Evolutionary conservation across 2,329 filamentous ascomycete genomes (phyloP), one percentile per base, ranked within the genome.

Genomic region (Cercospora sp.): DNA sequence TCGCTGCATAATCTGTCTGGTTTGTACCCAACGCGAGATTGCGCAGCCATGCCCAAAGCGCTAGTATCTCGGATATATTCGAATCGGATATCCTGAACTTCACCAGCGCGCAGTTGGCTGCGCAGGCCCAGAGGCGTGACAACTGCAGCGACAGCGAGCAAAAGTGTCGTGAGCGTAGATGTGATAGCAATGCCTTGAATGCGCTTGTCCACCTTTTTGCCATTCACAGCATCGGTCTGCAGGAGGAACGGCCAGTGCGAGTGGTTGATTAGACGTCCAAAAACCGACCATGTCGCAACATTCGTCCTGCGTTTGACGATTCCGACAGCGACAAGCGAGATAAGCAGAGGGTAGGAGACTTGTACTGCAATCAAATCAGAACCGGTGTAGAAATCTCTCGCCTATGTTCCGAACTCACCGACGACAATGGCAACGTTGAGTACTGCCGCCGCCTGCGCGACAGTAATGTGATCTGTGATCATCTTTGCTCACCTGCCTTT

Each of bases 211-310:
- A 67, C 65, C 20, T 67, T 67, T 6, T 26, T 51, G 36, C 60
- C 53, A 18, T 53, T 42, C 7, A 28, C 60, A 5, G 61, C 33
- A 31, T 67, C 65, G 26, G 65, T 64, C 55, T 64, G 65, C 9
- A 67, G 42, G 6, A 67, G 16, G 9, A 64, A 16, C 1, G 65
- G 65, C 65, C 65, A 67, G 16, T 60, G 33, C 6, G 65, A 67
- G n/a, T 63, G 30, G 51, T 67, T 63, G 61, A 67, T 67, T 1
- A 67, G 60, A 20, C 60, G 65, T 18, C 65, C 65, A 16, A 67
- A 67, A 5, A 67, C 60, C 5, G 61, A 67, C 65, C 65, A 67
- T 40, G 65, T 67, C 3, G 65, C 65, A 18, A 42, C 65, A 51
- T 67, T 67, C 1, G 65, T 67, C 40, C 33, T 64, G 23, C 53